Conservation (phyloP, 2,329 filamentous ascomycete species). For the Aspergillus sp. region DNA sequence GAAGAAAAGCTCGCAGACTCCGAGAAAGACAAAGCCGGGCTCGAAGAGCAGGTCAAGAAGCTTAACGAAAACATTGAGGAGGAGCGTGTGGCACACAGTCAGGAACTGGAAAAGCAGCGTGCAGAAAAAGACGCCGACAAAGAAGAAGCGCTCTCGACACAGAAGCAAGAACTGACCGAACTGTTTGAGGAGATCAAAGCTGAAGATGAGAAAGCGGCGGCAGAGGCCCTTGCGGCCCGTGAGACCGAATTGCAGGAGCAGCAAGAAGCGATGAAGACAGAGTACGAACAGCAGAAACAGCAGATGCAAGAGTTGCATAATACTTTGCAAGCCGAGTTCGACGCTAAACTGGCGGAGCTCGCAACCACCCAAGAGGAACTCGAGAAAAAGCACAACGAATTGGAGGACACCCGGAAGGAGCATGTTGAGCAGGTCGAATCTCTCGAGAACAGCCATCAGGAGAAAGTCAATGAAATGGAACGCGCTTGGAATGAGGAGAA, state of each 20-base stretch:
- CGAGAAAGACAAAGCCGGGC: constrained; percentile 43
- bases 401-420: constrained; percentile 31
- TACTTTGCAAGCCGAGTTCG: constrained; percentile 37
- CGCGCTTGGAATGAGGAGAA: constrained; percentile 35
- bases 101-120: constrained; percentile 31
- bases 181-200: constrained; percentile 48
- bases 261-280: constrained; percentile 33
- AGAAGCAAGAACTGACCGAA: constrained; percentile 49
- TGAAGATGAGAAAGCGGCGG: constrained; percentile 42
- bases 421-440: constrained; percentile 27
- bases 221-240: constrained; percentile 36
- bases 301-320: constrained; percentile 38
- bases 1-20: constrained; percentile 47
- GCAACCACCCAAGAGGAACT: constrained; percentile 27
- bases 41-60: constrained; percentile 42
- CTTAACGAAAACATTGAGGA: constrained; percentile 41
- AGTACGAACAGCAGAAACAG: constrained; percentile 40
- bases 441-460: constrained; percentile 26
- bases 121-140: constrained; percentile 30
- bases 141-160: constrained; percentile 35
- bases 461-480: constrained; percentile 28
- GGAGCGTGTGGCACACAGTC: constrained; percentile 46
- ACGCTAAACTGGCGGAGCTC: constrained; percentile 35
- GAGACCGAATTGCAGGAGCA: constrained; percentile 47
- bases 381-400: constrained; percentile 31